A percentile compares a stretch with the other conserved stretches of the same genome.
Conservation (phyloP, 257 asterid genomes). For the Rhazya stricta region DNA sequence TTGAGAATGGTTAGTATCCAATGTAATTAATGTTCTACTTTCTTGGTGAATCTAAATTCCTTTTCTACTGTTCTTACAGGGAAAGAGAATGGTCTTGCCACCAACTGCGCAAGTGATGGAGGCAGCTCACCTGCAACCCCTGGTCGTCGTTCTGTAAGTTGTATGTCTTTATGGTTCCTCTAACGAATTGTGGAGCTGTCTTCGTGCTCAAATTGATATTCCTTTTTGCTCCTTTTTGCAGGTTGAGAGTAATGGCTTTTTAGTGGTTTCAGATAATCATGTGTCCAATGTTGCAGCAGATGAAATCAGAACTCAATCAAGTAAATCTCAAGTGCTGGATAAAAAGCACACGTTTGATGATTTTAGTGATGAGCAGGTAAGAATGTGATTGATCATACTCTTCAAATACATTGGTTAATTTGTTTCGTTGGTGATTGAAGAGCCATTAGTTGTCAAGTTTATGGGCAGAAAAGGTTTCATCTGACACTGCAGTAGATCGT, state of each 20-base stretch:
- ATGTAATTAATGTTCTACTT: constrained; percentile 10
- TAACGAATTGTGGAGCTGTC: constrained; percentile 33
- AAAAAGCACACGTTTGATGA: constrained; percentile 45
- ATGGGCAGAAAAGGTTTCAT: not conserved
- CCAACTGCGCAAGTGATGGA: constrained; percentile 28
- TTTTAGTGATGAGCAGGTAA: constrained; percentile 74
- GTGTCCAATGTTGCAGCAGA: constrained; percentile 33
- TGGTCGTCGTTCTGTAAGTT: constrained; percentile 99
- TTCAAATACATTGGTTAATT: not conserved
- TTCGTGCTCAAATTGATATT: constrained; percentile 50
- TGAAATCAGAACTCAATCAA: constrained; percentile 33
- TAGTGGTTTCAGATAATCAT: constrained; percentile 42
- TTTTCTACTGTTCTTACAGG: constrained; percentile 39
- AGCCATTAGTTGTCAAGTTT: not conserved
- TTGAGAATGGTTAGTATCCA: constrained; percentile 38
- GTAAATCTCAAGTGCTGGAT: constrained; percentile 43
- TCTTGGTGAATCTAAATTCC: constrained; percentile 13
- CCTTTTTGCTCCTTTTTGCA: constrained; percentile 34
- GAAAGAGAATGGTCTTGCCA: constrained; percentile 30
- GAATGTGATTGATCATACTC: not conserved
- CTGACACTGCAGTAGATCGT: not conserved
- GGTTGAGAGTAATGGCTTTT: constrained; percentile 78
- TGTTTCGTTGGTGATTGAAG: not conserved
- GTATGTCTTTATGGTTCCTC: constrained; percentile 79
- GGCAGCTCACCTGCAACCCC: constrained; percentile 42